Base-by-base conservation (phyloP, 2,329 filamentous ascomycete genomes). In the Gaeumannomyces tritici region DNA sequence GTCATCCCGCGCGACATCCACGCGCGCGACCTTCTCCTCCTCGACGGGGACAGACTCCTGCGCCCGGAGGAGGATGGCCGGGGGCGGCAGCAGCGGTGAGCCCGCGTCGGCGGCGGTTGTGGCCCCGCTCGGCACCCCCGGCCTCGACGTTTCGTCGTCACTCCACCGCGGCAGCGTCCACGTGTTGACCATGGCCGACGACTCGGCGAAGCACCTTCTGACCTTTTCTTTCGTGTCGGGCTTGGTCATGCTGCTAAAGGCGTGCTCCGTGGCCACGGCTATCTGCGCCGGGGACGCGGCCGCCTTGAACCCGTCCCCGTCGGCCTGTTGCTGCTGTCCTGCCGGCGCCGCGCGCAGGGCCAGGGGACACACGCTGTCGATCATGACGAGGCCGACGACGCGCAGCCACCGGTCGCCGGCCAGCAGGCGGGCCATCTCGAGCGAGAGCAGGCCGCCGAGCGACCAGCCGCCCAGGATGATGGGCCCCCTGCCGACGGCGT, bases 401-500 rank as follows among this genome's bases (percentile, higher is more conserved):
- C 71, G 72, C 28, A 82, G 69, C 1, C 56, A 55, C 4, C 63
- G 59, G 18, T 67, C 66, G 7, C 54, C 61, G 11, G 69, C 72
- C 9, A 83, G 70, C 64, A 78, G 70, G 60, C 74, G 71, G 7
- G 81, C 76, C 60, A 83, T 74, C 67, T 84, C 79, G 15, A 85
- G 72, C 8, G 80, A 77, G 21, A 84, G 67, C 56, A 81, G 68
- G 0, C 82, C 83, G 15, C 83, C 83, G 4, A 84, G 67, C 4
- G 80, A 83, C 82, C 82, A 85, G 4, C 82, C 83, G 2, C 82
- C 82, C 11, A 85, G 69, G 6, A 85, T 68, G 55, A 85, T 73
- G 28, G 76, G 70, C 6, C 75, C 74, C 6, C 69, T 68, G 0
- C 71, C 66, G 2, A 82, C 67, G 1, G 73, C 69, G 27, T 70